Evolutionary conservation across 2,329 filamentous ascomycete genomes (phyloP).

Genomic region (Zymoseptoria pseudotritici): DNA sequence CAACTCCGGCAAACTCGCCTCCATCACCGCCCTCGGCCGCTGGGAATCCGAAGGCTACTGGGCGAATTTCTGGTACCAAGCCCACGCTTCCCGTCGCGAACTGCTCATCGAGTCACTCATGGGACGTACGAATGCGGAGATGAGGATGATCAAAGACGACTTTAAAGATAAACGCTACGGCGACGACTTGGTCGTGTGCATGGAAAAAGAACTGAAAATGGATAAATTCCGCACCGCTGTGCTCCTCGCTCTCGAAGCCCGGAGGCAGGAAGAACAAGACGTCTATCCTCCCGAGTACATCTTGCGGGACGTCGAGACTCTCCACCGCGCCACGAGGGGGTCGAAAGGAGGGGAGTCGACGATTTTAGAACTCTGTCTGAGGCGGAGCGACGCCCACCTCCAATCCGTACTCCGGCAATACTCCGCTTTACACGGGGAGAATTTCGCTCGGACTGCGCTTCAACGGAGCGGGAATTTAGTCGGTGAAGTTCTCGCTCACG

Average conservation of each 20-base stretch:
- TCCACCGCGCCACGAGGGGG: slow-evolving; percentile 64
- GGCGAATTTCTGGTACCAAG: slow-evolving; percentile 97
- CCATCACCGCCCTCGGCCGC: slow-evolving; percentile 77
- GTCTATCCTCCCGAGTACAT: slow-evolving; percentile 49
- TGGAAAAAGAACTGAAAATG: slow-evolving; percentile 86
- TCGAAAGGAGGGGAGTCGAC: slow-evolving; percentile 73
- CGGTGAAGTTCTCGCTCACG: slow-evolving; percentile 87
- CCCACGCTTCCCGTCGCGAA: slow-evolving; percentile 74
- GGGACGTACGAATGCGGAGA: slow-evolving; percentile 82
- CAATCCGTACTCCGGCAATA: slow-evolving; percentile 72
- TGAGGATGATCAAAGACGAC: slow-evolving; percentile 73
- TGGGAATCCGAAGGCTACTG: slow-evolving; percentile 96
- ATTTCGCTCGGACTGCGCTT: slow-evolving; percentile 83
- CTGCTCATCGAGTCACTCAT: slow-evolving; percentile 89
- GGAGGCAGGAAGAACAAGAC: slow-evolving; percentile 74
- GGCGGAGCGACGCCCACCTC: slow-evolving; percentile 73
- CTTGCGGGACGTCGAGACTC: slow-evolving; percentile 59
- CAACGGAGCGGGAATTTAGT: slow-evolving; percentile 87
- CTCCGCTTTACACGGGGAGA: slow-evolving; percentile 62
- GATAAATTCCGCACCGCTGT: slow-evolving; percentile 94
- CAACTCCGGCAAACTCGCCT: slow-evolving; percentile 82
- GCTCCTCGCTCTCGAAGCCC: slow-evolving; percentile 72
- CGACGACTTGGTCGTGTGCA: slow-evolving; percentile 73
- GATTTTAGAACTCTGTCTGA: slow-evolving; percentile 79
- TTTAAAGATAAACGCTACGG: slow-evolving; percentile 90